A percentile compares a stretch with the other conserved stretches of the same genome.
Conservation (phyloP, 495 filamentous ascomycete species). For the Terfezia claveryi region DNA sequence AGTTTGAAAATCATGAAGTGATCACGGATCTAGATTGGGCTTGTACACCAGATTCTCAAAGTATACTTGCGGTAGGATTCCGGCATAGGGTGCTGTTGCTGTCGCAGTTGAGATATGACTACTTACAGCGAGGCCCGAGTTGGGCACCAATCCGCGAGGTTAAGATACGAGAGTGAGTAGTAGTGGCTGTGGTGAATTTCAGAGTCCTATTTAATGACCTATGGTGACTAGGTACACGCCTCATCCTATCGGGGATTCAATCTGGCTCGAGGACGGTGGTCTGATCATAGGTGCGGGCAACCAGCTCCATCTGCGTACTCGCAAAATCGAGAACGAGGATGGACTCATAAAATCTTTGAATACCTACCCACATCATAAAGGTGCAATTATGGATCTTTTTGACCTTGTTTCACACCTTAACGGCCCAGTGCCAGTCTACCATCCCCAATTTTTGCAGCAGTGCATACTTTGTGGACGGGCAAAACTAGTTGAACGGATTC, state of each 20-base stretch:
- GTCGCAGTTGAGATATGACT: conserved; percentile 87
- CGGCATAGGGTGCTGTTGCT: conserved; percentile 61
- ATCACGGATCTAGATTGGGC: conserved; percentile 90
- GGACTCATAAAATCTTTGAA: conserved; percentile 24
- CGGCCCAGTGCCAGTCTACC: conserved; percentile 73
- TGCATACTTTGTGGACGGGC: conserved; percentile 68
- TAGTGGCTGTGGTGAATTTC: not conserved
- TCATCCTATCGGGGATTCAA: conserved; percentile 79
- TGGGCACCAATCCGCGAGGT: conserved; percentile 76
- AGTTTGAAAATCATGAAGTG: conserved; percentile 46
- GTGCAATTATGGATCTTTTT: conserved; percentile 41
- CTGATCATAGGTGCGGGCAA: conserved; percentile 78
- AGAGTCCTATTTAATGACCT: not conserved
- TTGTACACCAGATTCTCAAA: conserved; percentile 74
- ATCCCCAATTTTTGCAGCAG: conserved; percentile 79
- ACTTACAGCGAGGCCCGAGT: conserved; percentile 58
- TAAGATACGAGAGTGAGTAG: conserved; percentile 38
- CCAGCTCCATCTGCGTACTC: conserved; percentile 73
- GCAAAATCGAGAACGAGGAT: conserved; percentile 41
- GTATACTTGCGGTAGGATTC: conserved; percentile 80
- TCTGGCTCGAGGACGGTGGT: conserved; percentile 67
- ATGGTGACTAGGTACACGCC: conserved; percentile 35
- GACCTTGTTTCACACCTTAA: conserved; percentile 64
- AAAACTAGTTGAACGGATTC: conserved; percentile 45
- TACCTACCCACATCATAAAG: conserved; percentile 14